Conservation (phyloP, 768 basidiomycete species). For the Coprinellus aureogranulatus region DNA sequence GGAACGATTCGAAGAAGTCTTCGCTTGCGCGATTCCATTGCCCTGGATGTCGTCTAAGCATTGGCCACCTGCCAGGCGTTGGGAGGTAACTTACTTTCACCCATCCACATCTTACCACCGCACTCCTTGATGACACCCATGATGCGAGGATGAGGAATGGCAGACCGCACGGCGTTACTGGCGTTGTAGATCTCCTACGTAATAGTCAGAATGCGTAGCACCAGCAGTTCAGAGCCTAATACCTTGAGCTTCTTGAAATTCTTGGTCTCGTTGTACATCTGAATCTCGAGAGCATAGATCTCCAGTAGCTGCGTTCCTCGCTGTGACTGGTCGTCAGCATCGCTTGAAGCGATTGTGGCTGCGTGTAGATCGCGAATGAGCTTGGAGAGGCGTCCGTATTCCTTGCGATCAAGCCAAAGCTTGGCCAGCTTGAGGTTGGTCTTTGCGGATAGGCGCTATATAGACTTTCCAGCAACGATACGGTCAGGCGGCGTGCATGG, state of each 20-base stretch:
- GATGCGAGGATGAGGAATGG: slow-evolving; percentile 96
- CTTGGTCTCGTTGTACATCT: slow-evolving; percentile 97
- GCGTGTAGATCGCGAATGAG: slow-evolving; percentile 74
- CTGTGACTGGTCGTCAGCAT: slow-evolving; percentile 84
- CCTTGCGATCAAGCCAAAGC: slow-evolving; percentile 93
- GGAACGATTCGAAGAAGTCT: slow-evolving; percentile 98
- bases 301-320: slow-evolving; percentile 92
- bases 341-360: slow-evolving; percentile 57
- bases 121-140: slow-evolving; percentile 99
- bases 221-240: neutral
- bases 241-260: slow-evolving; percentile 97
- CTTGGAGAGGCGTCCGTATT: slow-evolving; percentile 82
- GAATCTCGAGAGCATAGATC: slow-evolving; percentile 97
- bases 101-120: slow-evolving; percentile 99
- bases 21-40: slow-evolving; percentile 97
- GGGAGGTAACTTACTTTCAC: slow-evolving; percentile 62
- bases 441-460: slow-evolving; percentile 86
- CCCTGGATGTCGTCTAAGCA: slow-evolving; percentile 40
- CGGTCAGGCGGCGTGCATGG: neutral
- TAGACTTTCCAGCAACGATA: slow-evolving; percentile 1
- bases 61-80: neutral
- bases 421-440: slow-evolving; percentile 97
- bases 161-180: slow-evolving; percentile 86
- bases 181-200: slow-evolving; percentile 95
- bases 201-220: neutral